These are phyloP conservation scores for Ophiostoma perfectum DNA, from an alignment of 2,329 filamentous ascomycete species.

Conservation along the genomic window DNA sequence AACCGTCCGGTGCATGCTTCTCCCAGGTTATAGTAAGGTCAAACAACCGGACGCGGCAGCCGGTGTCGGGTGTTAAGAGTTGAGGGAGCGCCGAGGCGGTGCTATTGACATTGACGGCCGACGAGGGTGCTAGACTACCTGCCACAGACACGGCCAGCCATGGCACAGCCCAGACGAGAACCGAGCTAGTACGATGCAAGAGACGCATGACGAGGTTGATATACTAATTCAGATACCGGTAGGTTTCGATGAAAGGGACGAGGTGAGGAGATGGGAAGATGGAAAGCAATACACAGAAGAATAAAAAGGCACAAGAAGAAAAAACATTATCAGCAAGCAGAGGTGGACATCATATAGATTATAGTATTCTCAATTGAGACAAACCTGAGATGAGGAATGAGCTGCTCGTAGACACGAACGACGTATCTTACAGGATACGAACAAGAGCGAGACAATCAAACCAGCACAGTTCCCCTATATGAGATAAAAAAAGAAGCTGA, in stretches of 20 bases:
- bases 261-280: not conserved
- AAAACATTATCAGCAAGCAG: not conserved
- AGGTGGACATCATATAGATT: not conserved
- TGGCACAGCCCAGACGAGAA: slow-evolving; percentile 14
- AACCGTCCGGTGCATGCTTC: slow-evolving; percentile 41
- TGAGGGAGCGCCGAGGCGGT: not conserved
- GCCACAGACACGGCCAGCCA: slow-evolving; percentile 12
- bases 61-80: slow-evolving; percentile 10
- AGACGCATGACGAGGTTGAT: not conserved
- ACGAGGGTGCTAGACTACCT: too few species aligned
- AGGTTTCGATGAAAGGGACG: not conserved
- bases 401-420: too few species aligned
- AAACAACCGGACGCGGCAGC: slow-evolving; percentile 22
- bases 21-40: slow-evolving; percentile 37
- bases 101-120: not conserved
- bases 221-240: not conserved
- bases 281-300: not conserved
- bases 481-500: too few species aligned
- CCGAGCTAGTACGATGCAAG: not conserved
- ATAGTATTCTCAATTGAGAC: too few species aligned
- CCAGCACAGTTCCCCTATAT: too few species aligned
- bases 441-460: too few species aligned
- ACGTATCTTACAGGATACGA: too few species aligned
- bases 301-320: not conserved
- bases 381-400: too few species aligned